Conservation (phyloP, 2,329 filamentous ascomycete genomes). For the Paecilomyces dactylethromorphus region DNA sequence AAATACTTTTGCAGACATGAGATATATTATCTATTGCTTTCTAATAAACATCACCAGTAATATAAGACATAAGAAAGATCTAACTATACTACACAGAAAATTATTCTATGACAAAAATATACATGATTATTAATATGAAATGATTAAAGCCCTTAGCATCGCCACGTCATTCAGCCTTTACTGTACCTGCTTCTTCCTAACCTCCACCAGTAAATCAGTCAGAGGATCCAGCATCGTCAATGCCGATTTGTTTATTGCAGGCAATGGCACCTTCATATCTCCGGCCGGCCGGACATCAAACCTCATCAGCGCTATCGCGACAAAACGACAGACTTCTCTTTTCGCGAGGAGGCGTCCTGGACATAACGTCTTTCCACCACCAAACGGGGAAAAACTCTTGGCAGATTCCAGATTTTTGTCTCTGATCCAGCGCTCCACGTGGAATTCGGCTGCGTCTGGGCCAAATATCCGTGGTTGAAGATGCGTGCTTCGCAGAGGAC, state of each 20-base stretch:
- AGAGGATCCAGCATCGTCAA: background rate
- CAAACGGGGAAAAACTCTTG: background rate
- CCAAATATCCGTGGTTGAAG: background rate
- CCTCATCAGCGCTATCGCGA: background rate
- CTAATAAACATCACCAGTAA: too few species aligned
- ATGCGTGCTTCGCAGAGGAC: background rate
- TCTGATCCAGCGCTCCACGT: background rate
- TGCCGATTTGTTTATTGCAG: background rate
- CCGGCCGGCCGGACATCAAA: background rate
- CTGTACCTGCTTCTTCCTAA: background rate
- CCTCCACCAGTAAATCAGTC: background rate
- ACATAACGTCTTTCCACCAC: background rate
- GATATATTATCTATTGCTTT: too few species aligned
- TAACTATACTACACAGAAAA: too few species aligned
- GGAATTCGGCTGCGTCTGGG: background rate
- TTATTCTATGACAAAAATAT: background rate
- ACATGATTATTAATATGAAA: background rate
- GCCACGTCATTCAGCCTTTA: background rate
- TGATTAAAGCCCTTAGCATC: background rate
- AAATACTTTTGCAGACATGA: too few species aligned
- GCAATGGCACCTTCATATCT: background rate
- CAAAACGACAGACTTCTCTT: background rate
- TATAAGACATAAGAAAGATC: too few species aligned
- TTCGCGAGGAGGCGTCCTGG: background rate
- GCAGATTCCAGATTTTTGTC: background rate